Evolutionary conservation across 1,284 basidiomycete genomes (phyloP).

Genomic region (Melampsora larici-populina): DNA sequence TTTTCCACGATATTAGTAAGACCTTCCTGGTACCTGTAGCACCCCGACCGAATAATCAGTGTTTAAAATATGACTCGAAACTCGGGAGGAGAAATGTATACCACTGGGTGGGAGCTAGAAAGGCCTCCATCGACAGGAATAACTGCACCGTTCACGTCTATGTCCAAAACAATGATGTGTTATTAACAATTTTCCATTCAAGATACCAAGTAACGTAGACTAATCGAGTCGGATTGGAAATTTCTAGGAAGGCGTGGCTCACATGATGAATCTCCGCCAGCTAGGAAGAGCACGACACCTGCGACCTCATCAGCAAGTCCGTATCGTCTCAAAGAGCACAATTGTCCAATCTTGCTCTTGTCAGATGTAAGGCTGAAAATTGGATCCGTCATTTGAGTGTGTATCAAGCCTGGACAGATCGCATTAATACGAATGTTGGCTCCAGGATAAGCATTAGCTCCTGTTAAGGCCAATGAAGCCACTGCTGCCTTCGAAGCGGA

Average conservation of each 20-base stretch:
- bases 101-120: constrained; percentile 50
- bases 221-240: background rate
- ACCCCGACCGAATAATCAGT: background rate
- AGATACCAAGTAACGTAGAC: background rate
- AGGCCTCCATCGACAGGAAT: constrained; percentile 52
- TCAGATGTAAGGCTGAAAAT: constrained; percentile 50
- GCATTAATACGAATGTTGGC: constrained; percentile 51
- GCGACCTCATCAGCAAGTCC: constrained; percentile 50
- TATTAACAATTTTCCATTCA: background rate
- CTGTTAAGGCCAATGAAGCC: constrained; percentile 49
- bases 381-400: constrained; percentile 51
- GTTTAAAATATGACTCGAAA: background rate
- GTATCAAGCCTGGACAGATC: constrained; percentile 44
- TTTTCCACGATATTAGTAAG: background rate
- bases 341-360: constrained; percentile 51
- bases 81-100: constrained; percentile 6
- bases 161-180: background rate
- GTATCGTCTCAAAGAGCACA: constrained; percentile 51
- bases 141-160: constrained; percentile 50
- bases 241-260: background rate
- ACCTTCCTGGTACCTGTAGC: constrained; percentile 5
- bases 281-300: constrained; percentile 51
- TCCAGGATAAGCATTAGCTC: constrained; percentile 49
- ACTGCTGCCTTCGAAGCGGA: constrained; percentile 52
- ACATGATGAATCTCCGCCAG: constrained; percentile 51